Evolutionary conservation across 305 asterid species (phyloP).

Genomic region (Ajuga reptans): DNA sequence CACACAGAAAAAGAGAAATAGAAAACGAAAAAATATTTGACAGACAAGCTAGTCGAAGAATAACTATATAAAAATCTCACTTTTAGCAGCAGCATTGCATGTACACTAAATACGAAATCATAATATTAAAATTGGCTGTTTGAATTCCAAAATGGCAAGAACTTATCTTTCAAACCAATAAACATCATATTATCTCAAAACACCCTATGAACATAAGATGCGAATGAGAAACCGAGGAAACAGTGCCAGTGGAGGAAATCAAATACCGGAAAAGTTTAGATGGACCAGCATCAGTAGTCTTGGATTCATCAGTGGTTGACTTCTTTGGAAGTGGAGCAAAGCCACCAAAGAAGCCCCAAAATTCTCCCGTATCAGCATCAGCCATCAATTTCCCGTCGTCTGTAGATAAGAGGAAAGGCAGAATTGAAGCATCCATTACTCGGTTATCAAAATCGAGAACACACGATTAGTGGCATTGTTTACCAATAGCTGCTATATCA

Average conservation of each 20-base stretch:
- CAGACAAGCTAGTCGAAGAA: no score
- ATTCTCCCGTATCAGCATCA: slow-evolving; percentile 89
- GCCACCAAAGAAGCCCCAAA: slow-evolving; percentile 94
- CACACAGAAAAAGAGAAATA: no score
- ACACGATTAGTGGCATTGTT: slow-evolving; percentile 11
- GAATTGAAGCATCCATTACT: slow-evolving; percentile 21
- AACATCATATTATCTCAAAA: not conserved
- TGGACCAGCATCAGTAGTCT: slow-evolving; percentile 28
- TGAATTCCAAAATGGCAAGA: not conserved
- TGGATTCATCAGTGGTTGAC: slow-evolving; percentile 29
- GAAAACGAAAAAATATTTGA: no score
- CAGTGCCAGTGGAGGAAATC: slow-evolving; percentile 10
- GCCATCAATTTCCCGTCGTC: slow-evolving; percentile 89
- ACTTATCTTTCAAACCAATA: not conserved
- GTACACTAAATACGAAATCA: not conserved
- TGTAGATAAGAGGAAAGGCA: slow-evolving; percentile 31
- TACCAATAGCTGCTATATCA: slow-evolving; percentile 80
- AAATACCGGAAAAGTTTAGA: slow-evolving; percentile 58
- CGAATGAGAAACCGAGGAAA: slow-evolving; percentile 10
- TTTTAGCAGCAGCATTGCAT: not conserved
- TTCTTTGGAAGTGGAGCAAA: slow-evolving; percentile 90
- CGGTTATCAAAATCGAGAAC: slow-evolving; percentile 19
- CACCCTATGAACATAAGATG: not conserved
- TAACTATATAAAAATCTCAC: no score
- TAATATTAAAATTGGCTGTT: not conserved